Evolutionary conservation across 2,329 filamentous ascomycete species (phyloP), one percentile per base, ranked within the genome.

Genomic region (Verticillium isaacii): DNA sequence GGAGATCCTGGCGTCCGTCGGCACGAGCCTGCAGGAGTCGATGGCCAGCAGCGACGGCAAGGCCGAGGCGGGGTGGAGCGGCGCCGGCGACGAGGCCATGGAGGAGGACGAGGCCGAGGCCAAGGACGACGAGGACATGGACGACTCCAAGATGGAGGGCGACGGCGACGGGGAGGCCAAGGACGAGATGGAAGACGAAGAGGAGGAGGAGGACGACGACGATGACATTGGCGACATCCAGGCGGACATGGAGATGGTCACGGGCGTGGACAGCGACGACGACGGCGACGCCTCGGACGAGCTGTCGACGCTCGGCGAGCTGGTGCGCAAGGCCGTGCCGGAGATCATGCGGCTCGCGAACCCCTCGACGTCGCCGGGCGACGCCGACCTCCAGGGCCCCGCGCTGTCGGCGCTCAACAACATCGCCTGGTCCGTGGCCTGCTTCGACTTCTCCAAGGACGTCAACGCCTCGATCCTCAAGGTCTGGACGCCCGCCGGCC

Each of bases 331-430:
- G 55, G 81, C 80, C 29, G 73, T 82, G 12, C 81, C 81, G 2
- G 75, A 82, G 63, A 72, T 86, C 57, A 74, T 85, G 62, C 78
- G 79, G 23, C 77, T 83, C 23, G 73, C 78, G 37, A 75, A 74
- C 60, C 71, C 79, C 7, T 71, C 74, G 12, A 73, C 78, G 11
- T 68, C 71, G 11, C 74, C 75, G 60, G 78, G 80, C 23, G 77
- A 80, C 34, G 70, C 78, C 14, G 70, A 76, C 7, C 74, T 88
- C 50, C 84, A 84, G 64, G 72, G 73, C 23, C 80, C 82, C 66
- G 83, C 87, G 19, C 74, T 90, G 29, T 82, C 84, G 2, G 82
- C 85, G 17, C 78, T 90, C 62, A 89, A 85, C 77, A 90, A 90
- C 73, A 83, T 89, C 60, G 79, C 87, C 60, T 90, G 88, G 86